A percentile compares a stretch with the other conserved stretches of the same genome.
Conservation (phyloP, 129 eudicot genomes). For the Pseudognaphalium luteoalbum region DNA sequence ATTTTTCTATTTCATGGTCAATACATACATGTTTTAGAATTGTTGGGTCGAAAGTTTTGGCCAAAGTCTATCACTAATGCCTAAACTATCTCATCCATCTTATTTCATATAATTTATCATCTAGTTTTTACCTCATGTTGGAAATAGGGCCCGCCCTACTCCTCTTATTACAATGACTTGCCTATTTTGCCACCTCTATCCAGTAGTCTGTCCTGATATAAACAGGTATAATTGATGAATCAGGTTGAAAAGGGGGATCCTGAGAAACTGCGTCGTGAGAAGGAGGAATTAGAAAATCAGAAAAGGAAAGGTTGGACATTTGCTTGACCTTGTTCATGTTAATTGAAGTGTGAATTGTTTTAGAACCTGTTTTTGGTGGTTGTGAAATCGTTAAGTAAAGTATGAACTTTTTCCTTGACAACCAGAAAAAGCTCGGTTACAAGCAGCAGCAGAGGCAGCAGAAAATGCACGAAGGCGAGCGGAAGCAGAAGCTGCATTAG, state of each 20-base stretch:
- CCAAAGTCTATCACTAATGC: neutral
- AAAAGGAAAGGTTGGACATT: conserved; percentile 57
- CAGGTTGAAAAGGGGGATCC: conserved; percentile 74
- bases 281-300: conserved; percentile 72
- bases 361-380: neutral
- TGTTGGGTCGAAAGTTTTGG: neutral
- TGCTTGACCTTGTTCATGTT: neutral
- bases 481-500: conserved; percentile 75
- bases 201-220: neutral
- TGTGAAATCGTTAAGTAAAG: neutral
- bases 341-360: neutral
- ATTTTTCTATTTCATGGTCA: neutral
- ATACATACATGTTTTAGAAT: neutral
- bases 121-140: neutral
- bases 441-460: conserved; percentile 95
- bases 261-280: conserved; percentile 75
- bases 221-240: conserved; percentile 1
- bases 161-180: neutral
- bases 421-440: conserved; percentile 81
- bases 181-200: neutral
- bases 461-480: conserved; percentile 80
- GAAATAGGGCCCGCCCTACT: neutral
- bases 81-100: neutral
- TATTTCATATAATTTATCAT: neutral
- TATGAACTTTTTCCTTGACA: neutral